Base-by-base conservation (phyloP, 2,329 filamentous ascomycete genomes). In the Cladosporium sphaerospermum region DNA sequence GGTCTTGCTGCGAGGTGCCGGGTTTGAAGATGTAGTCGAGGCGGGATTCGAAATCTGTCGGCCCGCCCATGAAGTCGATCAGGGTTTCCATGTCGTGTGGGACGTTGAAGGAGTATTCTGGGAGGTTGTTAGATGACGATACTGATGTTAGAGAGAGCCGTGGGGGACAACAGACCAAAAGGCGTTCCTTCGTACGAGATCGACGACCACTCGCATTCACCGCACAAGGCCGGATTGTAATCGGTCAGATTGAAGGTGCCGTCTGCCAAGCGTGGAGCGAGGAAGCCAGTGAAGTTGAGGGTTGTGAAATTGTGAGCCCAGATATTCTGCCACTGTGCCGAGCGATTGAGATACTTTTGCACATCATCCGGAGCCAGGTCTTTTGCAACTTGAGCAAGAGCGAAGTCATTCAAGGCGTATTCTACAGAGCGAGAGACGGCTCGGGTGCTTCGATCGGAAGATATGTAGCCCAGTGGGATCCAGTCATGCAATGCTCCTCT, bases 381-480 rank as follows among this genome's bases (percentile, higher is more conserved):
- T 5, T 65, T 64, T 1, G 71, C 71, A 9, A 75, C 70, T 47
- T 73, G 69, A 9, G 63, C 65, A 1, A 74, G 66, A 1, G 70
- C 69, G 52, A 72, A 74, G 54, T 75, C 72, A 52, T 75, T 74
- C 6, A 73, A 62, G 0, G 71, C 63, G 55, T 74, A 75, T 50
- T 74, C 72, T 2, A 73, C 69, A 0, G 70, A 71, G 18, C 72
- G 69, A 0, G 70, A 72, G 0, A 74, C 64, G 2, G 66, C 62
- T 9, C 71, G 64, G 2, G 70, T 69, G 45, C 62, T 59, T 64
- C 67, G 37, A 63, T 69, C 28, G 8, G 62, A 53, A 1, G 71
- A 71, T 4, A 75, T 52, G 45, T 72, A 74, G 39, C 71, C 70
- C 2, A 73, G 61, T 1, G 66, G 61, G n/a, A 73, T 67, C 71